Conservation (phyloP, 805 yeast genomes). For the Candida andamanensis region DNA sequence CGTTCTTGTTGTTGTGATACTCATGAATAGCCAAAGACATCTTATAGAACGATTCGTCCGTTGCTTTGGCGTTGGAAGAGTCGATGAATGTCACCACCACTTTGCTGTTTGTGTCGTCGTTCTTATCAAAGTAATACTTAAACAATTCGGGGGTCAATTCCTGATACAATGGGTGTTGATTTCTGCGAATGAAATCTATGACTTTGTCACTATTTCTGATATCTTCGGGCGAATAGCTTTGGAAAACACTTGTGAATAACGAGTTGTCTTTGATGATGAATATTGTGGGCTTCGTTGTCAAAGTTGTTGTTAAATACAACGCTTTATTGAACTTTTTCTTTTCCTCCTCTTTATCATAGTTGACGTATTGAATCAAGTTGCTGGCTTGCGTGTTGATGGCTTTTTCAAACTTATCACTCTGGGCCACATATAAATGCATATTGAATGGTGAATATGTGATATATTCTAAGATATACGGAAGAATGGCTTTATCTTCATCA, state of each 20-base stretch:
- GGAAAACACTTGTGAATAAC: slow-evolving; percentile 47
- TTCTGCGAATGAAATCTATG: slow-evolving; percentile 44
- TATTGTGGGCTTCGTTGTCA: slow-evolving; percentile 59
- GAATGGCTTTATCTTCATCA: slow-evolving; percentile 57
- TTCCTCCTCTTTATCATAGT: slow-evolving; percentile 34
- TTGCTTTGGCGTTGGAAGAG: slow-evolving; percentile 26
- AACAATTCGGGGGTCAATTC: slow-evolving; percentile 43
- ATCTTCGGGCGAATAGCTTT: slow-evolving; percentile 61
- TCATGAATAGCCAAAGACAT: slow-evolving; percentile 45
- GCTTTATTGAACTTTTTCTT: slow-evolving; percentile 37
- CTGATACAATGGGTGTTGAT: slow-evolving; percentile 48
- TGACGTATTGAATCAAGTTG: slow-evolving; percentile 38
- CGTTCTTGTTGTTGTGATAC: slow-evolving; percentile 41
- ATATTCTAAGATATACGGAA: slow-evolving; percentile 58
- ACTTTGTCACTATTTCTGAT: slow-evolving; percentile 47
- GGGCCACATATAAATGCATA: slow-evolving; percentile 47
- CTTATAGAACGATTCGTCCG: slow-evolving; percentile 30
- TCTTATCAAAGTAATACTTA: slow-evolving; percentile 29
- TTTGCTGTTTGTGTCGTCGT: slow-evolving; percentile 29
- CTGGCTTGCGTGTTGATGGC: slow-evolving; percentile 39
- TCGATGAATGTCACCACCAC: slow-evolving; percentile 48
- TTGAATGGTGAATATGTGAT: slow-evolving; percentile 50
- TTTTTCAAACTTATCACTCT: slow-evolving; percentile 37
- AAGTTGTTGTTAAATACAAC: slow-evolving; percentile 44
- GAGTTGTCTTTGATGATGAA: slow-evolving; percentile 56